Conservation (phyloP, 352 stramenopile genomes). For the Pythium phragmitis region DNA sequence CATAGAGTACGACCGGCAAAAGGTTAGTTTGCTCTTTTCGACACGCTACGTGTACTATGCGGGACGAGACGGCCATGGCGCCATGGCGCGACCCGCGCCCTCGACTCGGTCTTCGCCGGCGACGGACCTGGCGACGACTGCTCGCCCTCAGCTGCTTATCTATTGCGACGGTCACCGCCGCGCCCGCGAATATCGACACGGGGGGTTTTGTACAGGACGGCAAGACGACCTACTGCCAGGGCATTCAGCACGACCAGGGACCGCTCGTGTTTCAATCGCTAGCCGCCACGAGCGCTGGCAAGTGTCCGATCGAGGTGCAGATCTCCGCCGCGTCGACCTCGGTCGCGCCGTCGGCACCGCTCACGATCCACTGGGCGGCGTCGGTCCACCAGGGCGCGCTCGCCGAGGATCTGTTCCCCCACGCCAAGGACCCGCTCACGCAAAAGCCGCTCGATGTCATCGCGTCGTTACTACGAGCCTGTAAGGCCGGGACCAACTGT, state of each 20-base stretch:
- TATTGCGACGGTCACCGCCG: not conserved
- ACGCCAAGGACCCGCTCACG: conserved; percentile 45
- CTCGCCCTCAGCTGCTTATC: not conserved
- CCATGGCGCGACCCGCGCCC: not conserved
- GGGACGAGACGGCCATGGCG: not conserved
- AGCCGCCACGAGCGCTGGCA: conserved; percentile 40
- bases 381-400: conserved; percentile 27
- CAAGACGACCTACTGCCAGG: conserved; percentile 71
- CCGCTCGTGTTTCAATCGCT: conserved; percentile 49
- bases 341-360: conserved; percentile 36
- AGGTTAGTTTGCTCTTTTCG: no score
- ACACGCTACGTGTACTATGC: not conserved
- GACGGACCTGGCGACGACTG: not conserved
- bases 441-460: conserved; percentile 38
- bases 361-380: conserved; percentile 50
- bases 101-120: not conserved
- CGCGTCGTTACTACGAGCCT: conserved; percentile 54
- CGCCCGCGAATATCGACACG: conserved; percentile 14
- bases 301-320: conserved; percentile 56
- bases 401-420: conserved; percentile 50
- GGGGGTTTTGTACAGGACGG: conserved; percentile 23
- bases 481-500: conserved; percentile 62
- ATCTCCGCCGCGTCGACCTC: conserved; percentile 35
- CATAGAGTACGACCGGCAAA: no score
- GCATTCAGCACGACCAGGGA: conserved; percentile 33